phyloP scores from a whole-genome alignment of 2,329 filamentous ascomycete genomes.

The Chrysosporium keratinophilum region DNA sequence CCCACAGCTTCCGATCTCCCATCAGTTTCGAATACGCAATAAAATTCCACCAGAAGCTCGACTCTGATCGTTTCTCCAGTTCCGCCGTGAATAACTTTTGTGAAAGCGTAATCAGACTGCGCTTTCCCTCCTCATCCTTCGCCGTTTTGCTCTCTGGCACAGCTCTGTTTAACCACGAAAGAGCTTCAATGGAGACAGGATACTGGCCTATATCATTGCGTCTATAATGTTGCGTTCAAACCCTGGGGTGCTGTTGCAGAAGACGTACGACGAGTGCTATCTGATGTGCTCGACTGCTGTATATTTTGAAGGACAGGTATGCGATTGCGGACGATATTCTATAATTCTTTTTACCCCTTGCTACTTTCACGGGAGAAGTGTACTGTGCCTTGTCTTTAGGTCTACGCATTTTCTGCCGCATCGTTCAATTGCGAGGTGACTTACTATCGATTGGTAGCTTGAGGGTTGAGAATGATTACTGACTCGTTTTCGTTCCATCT shows the following conservation, averaged over 20 bases:
- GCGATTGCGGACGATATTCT: conserved; percentile 13
- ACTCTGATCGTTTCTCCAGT: background rate
- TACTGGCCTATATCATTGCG: background rate
- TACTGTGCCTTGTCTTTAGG: background rate
- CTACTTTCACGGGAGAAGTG: background rate
- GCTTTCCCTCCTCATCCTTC: background rate
- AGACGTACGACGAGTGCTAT: conserved; percentile 96
- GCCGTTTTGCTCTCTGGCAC: background rate
- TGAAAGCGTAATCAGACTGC: background rate
- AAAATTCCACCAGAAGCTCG: background rate
- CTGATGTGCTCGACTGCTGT: conserved; percentile 89
- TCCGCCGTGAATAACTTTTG: background rate
- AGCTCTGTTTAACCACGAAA: background rate
- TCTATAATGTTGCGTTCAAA: conserved; percentile 44
- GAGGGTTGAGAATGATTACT: background rate
- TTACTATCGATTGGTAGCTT: background rate
- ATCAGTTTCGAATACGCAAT: background rate
- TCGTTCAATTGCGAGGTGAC: background rate
- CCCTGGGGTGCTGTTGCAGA: conserved; percentile 68
- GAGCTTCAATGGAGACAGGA: conserved; percentile 5
- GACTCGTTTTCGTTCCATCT: background rate
- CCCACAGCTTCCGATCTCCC: background rate
- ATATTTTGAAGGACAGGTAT: conserved; percentile 87
- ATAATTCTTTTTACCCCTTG: background rate
- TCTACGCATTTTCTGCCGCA: background rate